phyloP scores from a whole-genome alignment of 768 basidiomycete genomes.

The Suillus fuscotomentosus region DNA sequence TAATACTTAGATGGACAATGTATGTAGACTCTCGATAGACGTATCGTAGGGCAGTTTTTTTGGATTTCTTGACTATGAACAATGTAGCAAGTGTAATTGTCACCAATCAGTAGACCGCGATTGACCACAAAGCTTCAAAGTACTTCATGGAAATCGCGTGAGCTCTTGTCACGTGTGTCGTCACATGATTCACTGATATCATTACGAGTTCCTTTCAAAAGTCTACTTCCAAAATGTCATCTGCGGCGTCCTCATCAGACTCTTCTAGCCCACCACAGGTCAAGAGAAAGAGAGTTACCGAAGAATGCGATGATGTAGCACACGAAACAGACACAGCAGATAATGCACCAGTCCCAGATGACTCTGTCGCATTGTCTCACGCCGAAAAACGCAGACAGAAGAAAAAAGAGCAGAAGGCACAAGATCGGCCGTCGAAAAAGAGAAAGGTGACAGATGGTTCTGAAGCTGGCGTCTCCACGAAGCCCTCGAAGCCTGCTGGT shows the following conservation, averaged over 20 bases:
- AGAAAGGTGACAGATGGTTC: slow-evolving; percentile 39
- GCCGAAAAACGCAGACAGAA: slow-evolving; percentile 68
- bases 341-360: slow-evolving; percentile 15
- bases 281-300: slow-evolving; percentile 21
- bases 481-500: slow-evolving; percentile 9
- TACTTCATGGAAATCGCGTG: not conserved
- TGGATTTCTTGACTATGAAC: not conserved
- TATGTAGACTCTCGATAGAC: not conserved
- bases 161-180: not conserved
- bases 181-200: not conserved
- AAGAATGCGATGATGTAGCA: slow-evolving; percentile 20
- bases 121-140: too few species aligned
- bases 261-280: slow-evolving; percentile 29
- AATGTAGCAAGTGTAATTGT: not conserved
- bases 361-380: slow-evolving; percentile 66
- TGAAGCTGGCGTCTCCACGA: not conserved
- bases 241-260: slow-evolving; percentile 27
- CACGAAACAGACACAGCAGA: slow-evolving; percentile 12
- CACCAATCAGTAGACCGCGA: not conserved
- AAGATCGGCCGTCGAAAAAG: slow-evolving; percentile 39
- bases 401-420: slow-evolving; percentile 34
- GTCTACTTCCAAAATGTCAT: slow-evolving; percentile 15
- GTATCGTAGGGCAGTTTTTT: not conserved
- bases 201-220: not conserved
- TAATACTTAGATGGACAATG: not conserved